Evolutionary conservation across 345 rosid genomes (phyloP), one percentile per base, ranked within the genome.

Genomic region (Dimocarpus longan): DNA sequence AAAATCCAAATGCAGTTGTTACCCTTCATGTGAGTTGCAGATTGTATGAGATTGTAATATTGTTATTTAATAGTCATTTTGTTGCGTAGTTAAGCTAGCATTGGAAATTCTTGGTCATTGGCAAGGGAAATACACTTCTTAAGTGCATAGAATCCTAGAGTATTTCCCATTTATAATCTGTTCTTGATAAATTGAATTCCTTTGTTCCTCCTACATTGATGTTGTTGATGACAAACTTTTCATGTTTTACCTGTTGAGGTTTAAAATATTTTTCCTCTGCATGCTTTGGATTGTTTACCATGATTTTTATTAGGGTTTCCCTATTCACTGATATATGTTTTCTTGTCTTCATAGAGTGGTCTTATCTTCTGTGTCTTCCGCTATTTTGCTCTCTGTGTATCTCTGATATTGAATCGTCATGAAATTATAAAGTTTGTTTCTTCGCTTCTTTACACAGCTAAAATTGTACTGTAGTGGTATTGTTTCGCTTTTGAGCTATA

Each of bases 1-100:
- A 96, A 89, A 96, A 96, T 84, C 98, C 99, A 80, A 96, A 96
- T 87, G 99, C 99, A 74, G 93, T 94, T 80, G 97, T 96, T 82
- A 93, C 99, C 37, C 98, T 94, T 80, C 99, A 96, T 79, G 99
- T 96, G 83, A 87, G 98, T 87, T 80, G 68, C 50, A 63, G 26
- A 66, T 75, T 43, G 4, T 67, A 10, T 60, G 65, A 60, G 65
- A 60, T 60, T 60, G 67, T 76, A 66, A 42, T 60, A 60, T 76
- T 73, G 10, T 75, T 10, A 68, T 66, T 52, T 13, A 70, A 77
- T 32, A 74, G 9, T 40, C 59, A 5, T 76, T 66, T 48, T 76
- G 40, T 28, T 37, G 65, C 63, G 48, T 50, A 6, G 46, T 65
- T 37, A 48, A 65, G 62, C n/a, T 39, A 21, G 42, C 24, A 48